Base-by-base conservation (phyloP, 306 rosid species). In the Mucuna pruriens region DNA sequence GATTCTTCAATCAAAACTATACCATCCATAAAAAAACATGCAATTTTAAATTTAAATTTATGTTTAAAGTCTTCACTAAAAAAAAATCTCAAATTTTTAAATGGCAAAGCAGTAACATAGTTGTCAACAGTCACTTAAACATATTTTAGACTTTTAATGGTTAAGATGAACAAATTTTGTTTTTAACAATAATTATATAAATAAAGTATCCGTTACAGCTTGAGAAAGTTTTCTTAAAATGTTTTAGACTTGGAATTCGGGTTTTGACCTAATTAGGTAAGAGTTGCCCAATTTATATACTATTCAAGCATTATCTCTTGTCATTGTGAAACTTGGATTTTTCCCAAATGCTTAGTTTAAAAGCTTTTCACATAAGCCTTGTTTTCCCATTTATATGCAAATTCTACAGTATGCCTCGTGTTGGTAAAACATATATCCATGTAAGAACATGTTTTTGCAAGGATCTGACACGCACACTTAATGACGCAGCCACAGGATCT, bases 401-500 rank as follows among this genome's bases (percentile, higher is more conserved):
- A 46, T 5, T 46, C 19, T 19, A 15, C 19, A 13, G 52, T 22
- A 8, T 7, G 31, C 11, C 31, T 20, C 22, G 62, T 55, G 5
- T 20, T 20, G 13, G 62, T 22, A 9, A 22, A 55, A 55, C 29
- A 20, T 3, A 23, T 23, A 9, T 69, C 22, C 60, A 79, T 12
- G 40, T 20, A 29, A 29, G 70, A 42, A 40, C 70, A 26, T 39
- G 34, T 26, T 40, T 39, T 62, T 33, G 69, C 69, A 10, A 23
- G 44, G 69, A 31, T 62, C 44, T 62, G 2, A 36, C 40, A 36
- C 40, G 5, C 40, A 36, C 40, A 29, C 31, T 1, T 29, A 29
- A 44, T 7, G 22, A 48, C 20, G 34, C 48, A 61, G 70, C 67
- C 42, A 77, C 84, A 34, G 31, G 63, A 73, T 64, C 80, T 12